Conservation (phyloP, 108 stramenopile species). For the Fragilariopsis cylindrus region DNA sequence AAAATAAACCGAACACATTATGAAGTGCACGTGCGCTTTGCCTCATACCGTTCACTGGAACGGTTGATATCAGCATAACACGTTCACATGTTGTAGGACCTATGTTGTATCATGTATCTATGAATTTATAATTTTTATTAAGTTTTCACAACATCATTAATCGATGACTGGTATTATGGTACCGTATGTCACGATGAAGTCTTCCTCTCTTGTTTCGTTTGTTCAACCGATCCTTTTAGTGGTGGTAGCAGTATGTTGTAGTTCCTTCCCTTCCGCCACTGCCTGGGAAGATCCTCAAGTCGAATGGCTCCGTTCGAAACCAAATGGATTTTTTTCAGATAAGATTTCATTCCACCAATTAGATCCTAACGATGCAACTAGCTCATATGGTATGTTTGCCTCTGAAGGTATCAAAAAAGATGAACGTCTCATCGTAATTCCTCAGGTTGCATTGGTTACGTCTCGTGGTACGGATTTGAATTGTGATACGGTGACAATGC, state of each 20-base stretch:
- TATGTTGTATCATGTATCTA: too few species aligned
- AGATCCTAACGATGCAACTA: slow-evolving; percentile 5
- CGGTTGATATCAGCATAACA: too few species aligned
- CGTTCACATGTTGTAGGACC: too few species aligned
- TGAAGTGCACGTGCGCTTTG: too few species aligned
- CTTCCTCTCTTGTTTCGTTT: background rate
- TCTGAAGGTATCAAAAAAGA: slow-evolving; percentile 28
- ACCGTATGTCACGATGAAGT: slow-evolving; percentile 1
- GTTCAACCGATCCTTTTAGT: background rate
- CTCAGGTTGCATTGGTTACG: slow-evolving; percentile 14
- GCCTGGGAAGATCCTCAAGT: background rate
- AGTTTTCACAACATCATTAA: too few species aligned
- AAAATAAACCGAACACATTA: too few species aligned
- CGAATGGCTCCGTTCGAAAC: slow-evolving; percentile 7
- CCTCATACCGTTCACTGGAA: too few species aligned
- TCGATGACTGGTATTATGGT: too few species aligned
- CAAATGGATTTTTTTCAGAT: slow-evolving; percentile 20
- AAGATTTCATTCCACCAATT: slow-evolving; percentile 1
- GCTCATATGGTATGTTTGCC: slow-evolving; percentile 39
- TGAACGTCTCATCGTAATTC: slow-evolving; percentile 42
- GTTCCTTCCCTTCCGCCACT: background rate
- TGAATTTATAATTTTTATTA: too few species aligned
- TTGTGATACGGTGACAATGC: slow-evolving; percentile 30
- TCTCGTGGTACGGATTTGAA: slow-evolving; percentile 1
- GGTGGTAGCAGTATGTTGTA: background rate